Evolutionary conservation across 73 alveolate species (phyloP).

Genomic region (Symbiodinium natans): DNA sequence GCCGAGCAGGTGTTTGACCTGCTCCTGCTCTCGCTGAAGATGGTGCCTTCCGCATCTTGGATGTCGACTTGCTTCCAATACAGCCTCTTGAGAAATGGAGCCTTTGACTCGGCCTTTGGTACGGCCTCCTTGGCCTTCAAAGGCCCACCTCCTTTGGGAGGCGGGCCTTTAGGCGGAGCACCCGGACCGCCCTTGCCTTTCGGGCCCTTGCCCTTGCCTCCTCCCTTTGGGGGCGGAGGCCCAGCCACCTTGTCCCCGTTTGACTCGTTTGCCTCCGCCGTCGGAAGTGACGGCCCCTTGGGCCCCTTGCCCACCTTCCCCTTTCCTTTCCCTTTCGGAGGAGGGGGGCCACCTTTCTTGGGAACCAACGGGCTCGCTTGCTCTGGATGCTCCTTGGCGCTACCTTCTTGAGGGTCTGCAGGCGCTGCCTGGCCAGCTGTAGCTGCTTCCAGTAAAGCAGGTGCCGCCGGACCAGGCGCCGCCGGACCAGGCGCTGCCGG

Average conservation of each 20-base stretch:
- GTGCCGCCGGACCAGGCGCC: too few species aligned
- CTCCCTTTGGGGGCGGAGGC: neutral
- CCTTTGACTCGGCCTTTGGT: constrained; percentile 19
- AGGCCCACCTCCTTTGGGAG: neutral
- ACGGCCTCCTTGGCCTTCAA: neutral
- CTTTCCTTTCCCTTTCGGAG: constrained; percentile 60
- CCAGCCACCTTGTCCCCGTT: neutral
- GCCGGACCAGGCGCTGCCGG: too few species aligned
- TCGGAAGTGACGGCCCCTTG: neutral
- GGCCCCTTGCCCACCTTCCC: neutral
- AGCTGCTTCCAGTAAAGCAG: too few species aligned
- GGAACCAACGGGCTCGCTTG: neutral
- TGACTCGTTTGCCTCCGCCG: neutral
- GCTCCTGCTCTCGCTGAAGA: constrained; percentile 39
- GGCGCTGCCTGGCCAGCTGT: too few species aligned
- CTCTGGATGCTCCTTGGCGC: too few species aligned
- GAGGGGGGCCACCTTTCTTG: constrained; percentile 5
- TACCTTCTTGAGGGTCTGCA: too few species aligned
- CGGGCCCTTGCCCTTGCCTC: neutral
- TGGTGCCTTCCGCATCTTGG: constrained; percentile 74
- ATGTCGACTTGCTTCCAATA: constrained; percentile 75
- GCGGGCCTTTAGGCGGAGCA: constrained; percentile 22
- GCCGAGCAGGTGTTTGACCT: constrained; percentile 39
- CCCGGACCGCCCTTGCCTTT: constrained; percentile 35
- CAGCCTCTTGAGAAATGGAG: constrained; percentile 54